Evolutionary conservation across 179 eudicot species (phyloP).

Genomic region (Spinacia oleracea): DNA sequence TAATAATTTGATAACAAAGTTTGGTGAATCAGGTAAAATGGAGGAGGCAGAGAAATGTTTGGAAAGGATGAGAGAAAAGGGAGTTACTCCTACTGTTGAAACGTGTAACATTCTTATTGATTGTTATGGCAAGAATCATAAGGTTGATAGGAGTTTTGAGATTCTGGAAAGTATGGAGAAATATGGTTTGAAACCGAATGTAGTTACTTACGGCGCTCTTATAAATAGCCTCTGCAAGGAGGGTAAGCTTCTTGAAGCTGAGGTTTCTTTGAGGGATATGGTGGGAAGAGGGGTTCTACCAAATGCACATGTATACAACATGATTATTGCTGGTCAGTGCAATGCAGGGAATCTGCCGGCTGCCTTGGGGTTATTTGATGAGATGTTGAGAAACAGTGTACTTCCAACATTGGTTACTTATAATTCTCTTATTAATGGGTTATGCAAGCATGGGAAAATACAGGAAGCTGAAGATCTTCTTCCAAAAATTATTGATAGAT

Average conservation of each 20-base stretch:
- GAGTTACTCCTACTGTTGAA: constrained; percentile 49
- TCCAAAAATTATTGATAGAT: constrained; percentile 38
- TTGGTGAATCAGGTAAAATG: constrained; percentile 49
- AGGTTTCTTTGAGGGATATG: constrained; percentile 62
- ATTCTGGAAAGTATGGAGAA: constrained; percentile 64
- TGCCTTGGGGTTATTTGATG: constrained; percentile 52
- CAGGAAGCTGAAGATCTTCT: constrained; percentile 65
- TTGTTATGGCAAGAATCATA: constrained; percentile 55
- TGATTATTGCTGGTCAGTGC: constrained; percentile 70
- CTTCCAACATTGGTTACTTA: constrained; percentile 67
- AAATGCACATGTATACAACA: constrained; percentile 59
- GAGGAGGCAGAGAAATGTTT: constrained; percentile 58
- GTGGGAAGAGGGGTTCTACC: constrained; percentile 51
- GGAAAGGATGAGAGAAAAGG: constrained; percentile 56
- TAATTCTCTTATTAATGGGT: constrained; percentile 65
- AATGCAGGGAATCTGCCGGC: constrained; percentile 45
- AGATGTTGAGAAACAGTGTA: constrained; percentile 50
- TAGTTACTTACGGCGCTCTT: constrained; percentile 68
- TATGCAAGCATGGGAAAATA: constrained; percentile 60
- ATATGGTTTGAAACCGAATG: constrained; percentile 54
- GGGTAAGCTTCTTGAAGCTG: constrained; percentile 70
- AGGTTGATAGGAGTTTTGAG: constrained; percentile 64
- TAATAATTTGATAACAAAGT: constrained; percentile 53
- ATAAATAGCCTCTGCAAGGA: constrained; percentile 64
- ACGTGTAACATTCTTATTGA: constrained; percentile 67